Conservation (phyloP, 2,329 filamentous ascomycete species). For the Thelonectria blattea region DNA sequence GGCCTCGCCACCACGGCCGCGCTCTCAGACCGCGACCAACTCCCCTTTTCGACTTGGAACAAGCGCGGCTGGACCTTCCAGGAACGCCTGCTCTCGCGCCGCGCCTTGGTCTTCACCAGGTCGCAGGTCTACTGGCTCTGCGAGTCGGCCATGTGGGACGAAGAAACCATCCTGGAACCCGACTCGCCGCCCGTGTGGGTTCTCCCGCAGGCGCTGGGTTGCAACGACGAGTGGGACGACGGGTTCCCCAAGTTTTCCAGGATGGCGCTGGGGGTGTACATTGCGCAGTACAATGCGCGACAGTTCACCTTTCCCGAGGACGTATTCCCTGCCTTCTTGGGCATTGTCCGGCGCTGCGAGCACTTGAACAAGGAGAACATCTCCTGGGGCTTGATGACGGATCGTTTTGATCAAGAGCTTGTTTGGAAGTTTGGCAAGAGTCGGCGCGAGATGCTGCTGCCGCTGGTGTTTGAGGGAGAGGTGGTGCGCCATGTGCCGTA, state of each 20-base stretch:
- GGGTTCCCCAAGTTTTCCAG: not conserved
- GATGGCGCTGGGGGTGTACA: not conserved
- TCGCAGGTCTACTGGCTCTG: not conserved
- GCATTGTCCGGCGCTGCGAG: not conserved
- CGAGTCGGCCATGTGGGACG: not conserved
- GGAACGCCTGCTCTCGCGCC: constrained; percentile 4
- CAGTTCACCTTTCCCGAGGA: not conserved
- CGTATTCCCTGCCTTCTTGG: not conserved
- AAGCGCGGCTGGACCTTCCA: constrained; percentile 24
- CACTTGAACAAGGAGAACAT: not conserved
- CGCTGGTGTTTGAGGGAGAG: not conserved
- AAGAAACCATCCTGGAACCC: not conserved
- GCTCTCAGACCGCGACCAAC: not conserved
- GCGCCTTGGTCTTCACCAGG: not conserved
- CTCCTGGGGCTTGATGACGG: not conserved
- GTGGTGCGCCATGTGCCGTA: not conserved
- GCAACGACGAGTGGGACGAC: not conserved
- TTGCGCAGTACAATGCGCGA: not conserved
- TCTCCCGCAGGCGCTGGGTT: not conserved
- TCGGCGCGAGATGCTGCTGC: not conserved
- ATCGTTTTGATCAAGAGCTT: not conserved
- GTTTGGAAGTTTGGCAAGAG: not conserved
- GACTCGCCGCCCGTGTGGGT: not conserved
- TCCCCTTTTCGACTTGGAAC: constrained; percentile 2
- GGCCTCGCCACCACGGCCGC: constrained; percentile 8